phyloP scores from a whole-genome alignment of 2,329 filamentous ascomycete genomes.

The Dothistroma septosporum region DNA sequence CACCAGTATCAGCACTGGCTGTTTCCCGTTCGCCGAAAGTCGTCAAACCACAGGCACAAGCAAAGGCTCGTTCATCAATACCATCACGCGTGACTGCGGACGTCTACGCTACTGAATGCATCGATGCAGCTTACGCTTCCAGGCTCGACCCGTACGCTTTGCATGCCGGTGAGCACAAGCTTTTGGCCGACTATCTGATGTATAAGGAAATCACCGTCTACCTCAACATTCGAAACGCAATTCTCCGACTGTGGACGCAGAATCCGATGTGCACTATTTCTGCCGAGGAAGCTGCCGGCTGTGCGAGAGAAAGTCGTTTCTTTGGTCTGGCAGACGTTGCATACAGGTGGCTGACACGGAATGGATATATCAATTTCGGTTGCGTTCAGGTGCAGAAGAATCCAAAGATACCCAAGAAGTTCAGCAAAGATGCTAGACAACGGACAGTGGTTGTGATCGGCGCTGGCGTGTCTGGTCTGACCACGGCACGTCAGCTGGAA shows the following conservation, averaged over 20 bases:
- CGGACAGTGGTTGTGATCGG: constrained; percentile 83
- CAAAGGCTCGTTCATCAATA: constrained; percentile 62
- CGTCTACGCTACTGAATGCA: constrained; percentile 87
- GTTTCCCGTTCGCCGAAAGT: constrained; percentile 23
- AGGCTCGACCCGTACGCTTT: constrained; percentile 84
- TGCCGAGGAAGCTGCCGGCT: constrained; percentile 81
- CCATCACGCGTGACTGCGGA: constrained; percentile 66
- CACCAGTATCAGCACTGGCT: constrained; percentile 15
- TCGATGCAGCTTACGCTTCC: constrained; percentile 82
- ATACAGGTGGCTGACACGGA: constrained; percentile 85
- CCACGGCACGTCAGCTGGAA: constrained; percentile 86
- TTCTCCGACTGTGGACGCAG: constrained; percentile 81
- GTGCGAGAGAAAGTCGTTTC: constrained; percentile 80
- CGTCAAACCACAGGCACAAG: constrained; percentile 24
- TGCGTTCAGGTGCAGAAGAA: constrained; percentile 66
- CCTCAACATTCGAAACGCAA: constrained; percentile 91
- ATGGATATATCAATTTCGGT: constrained; percentile 95
- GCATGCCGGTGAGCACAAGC: constrained; percentile 75
- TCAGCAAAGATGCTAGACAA: constrained; percentile 46
- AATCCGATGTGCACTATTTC: constrained; percentile 81
- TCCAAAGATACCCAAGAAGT: constrained; percentile 28
- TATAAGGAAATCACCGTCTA: constrained; percentile 90
- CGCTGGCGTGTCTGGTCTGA: constrained; percentile 88
- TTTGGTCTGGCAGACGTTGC: constrained; percentile 84
- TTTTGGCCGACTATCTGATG: constrained; percentile 77